Evolutionary conservation across 2,329 filamentous ascomycete genomes (phyloP).

Genomic region (Colletotrichum noveboracense): DNA sequence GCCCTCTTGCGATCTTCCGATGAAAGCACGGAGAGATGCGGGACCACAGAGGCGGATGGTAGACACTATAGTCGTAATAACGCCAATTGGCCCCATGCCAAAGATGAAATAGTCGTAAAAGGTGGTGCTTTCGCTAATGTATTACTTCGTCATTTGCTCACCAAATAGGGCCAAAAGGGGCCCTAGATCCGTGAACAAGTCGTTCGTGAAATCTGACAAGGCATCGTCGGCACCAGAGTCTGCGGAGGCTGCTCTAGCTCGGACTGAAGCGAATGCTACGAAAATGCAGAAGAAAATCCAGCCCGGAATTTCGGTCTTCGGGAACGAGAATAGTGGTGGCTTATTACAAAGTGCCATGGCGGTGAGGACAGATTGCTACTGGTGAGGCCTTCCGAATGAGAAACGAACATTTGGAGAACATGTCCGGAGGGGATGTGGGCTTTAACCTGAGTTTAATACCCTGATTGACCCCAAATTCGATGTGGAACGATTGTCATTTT

Average conservation of each 20-base stretch:
- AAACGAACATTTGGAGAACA: too few relatives aligned
- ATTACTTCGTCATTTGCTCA: neutral
- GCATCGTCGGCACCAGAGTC: neutral
- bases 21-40: neutral
- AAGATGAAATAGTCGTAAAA: neutral
- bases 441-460: too few relatives aligned
- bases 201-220: neutral
- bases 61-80: neutral
- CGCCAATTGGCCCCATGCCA: neutral
- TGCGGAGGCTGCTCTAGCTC: fast-evolving
- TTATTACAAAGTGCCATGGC: too few relatives aligned
- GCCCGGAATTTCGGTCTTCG: neutral
- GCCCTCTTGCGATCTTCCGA: neutral
- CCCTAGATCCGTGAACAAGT: neutral
- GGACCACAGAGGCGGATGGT: neutral
- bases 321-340: neutral
- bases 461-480: too few relatives aligned
- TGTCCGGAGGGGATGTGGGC: too few relatives aligned
- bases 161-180: neutral
- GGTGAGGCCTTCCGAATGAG: too few relatives aligned
- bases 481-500: too few relatives aligned
- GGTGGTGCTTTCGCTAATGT: neutral
- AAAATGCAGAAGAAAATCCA: neutral
- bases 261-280: fast-evolving
- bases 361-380: too few relatives aligned